Evolutionary conservation across 208 protist genomes (phyloP).

Genomic region (Trypanosoma melophagium): DNA sequence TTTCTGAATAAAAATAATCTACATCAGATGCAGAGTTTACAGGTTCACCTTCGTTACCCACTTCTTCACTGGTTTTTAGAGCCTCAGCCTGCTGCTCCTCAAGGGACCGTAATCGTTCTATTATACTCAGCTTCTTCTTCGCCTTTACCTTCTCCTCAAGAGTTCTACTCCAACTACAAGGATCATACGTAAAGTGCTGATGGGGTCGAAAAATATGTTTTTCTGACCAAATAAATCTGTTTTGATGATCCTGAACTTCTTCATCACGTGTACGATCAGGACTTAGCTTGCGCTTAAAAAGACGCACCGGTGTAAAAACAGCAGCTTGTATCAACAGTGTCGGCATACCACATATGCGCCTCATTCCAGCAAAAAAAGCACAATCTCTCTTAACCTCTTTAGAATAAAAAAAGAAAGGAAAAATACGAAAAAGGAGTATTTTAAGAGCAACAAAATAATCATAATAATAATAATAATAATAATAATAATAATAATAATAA

Average conservation of each 20-base stretch:
- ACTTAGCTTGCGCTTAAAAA: slow-evolving; percentile 29
- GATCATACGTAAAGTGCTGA: slow-evolving; percentile 86
- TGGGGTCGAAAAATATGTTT: slow-evolving; percentile 74
- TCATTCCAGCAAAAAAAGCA: slow-evolving; percentile 12
- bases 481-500: no score
- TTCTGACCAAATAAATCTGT: slow-evolving; percentile 60
- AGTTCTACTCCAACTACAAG: slow-evolving; percentile 63
- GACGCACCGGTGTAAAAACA: not conserved
- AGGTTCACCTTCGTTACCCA: not conserved
- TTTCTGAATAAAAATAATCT: slow-evolving; percentile 28
- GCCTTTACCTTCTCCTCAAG: slow-evolving; percentile 53
- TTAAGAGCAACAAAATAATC: no score
- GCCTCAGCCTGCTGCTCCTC: slow-evolving; percentile 32
- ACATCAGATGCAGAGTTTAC: not conserved
- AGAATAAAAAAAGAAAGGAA: no score
- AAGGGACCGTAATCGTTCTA: slow-evolving; percentile 46
- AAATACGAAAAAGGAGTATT: no score
- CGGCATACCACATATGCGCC: not conserved
- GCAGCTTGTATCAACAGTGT: not conserved
- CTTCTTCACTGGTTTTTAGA: not conserved
- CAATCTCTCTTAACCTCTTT: no score
- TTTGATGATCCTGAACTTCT: slow-evolving; percentile 72
- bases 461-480: no score
- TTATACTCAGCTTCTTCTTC: slow-evolving; percentile 31
- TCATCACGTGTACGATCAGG: slow-evolving; percentile 69